Base-by-base conservation (phyloP, 768 basidiomycete species). In the Vararia minispora region DNA sequence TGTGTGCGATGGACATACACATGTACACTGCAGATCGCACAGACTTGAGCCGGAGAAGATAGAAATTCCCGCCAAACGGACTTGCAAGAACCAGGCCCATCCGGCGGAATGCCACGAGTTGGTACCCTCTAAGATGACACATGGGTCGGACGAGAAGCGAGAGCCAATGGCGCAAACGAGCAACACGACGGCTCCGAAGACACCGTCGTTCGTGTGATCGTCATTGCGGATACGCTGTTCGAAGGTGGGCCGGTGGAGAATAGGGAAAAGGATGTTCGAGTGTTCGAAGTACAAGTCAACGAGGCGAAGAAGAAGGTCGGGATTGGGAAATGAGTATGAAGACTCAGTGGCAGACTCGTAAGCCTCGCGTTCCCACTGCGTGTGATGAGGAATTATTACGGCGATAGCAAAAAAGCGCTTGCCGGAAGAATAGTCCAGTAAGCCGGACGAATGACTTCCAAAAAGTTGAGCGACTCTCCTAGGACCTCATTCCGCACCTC, bases 1-100 rank as follows among this genome's bases (percentile, higher is more conserved):
- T n/a, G n/a, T n/a, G n/a, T n/a, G n/a, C n/a, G n/a, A n/a, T n/a
- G n/a, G n/a, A n/a, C n/a, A n/a, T n/a, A n/a, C n/a, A n/a, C 61
- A 55, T 46, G 53, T 56, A 8, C 66, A 66, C 53, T 92, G 87
- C 18, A 92, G 58, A 47, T 86, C 83, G 51, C 75, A 75, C 37
- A 89, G 49, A 5, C 68, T 62, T 2, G 79, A 71, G 9, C 68
- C 66, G 0, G 71, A 63, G 14, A 79, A 62, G 24, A 83, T 57
- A 0, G 65, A 67, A 52, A 71, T 72, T 42, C 73, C 67, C 37
- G 78, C 65, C 42, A 73, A 63, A 36, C 79, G 71, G 4, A 85
- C 71, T 54, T 81, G 77, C 18, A 59, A 56, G 35, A 65, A 60
- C 66, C 73, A 68, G 58, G 68, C 62, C 70, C 64, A 69, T 1